These are phyloP conservation scores for Apiospora koreana DNA, from an alignment of 2,329 filamentous ascomycete genomes.

Conservation along the genomic window DNA sequence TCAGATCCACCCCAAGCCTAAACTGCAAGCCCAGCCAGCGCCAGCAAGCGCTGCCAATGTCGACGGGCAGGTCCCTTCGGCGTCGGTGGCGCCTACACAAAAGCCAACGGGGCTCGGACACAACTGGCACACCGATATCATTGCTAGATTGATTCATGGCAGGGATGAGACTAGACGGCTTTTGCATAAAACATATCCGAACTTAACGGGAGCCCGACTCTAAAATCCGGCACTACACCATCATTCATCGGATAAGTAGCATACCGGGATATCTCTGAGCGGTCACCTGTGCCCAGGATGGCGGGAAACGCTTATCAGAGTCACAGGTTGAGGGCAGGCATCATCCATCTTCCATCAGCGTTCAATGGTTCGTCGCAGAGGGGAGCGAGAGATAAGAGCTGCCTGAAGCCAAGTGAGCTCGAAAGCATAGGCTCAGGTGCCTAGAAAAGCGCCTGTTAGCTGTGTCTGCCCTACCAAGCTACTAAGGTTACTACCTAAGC, in stretches of 20 bases:
- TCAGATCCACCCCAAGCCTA: neutral
- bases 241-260: neutral
- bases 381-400: neutral
- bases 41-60: neutral
- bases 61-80: neutral
- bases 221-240: neutral
- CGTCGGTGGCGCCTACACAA: neutral
- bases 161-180: neutral
- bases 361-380: neutral
- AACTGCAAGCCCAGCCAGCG: neutral
- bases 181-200: constrained; percentile 8
- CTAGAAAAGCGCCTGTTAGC: no score
- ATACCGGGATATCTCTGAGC: neutral
- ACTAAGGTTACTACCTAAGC: neutral
- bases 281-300: neutral
- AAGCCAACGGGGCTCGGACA: neutral
- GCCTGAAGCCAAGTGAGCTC: neutral
- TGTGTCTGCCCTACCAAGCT: neutral
- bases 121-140: neutral
- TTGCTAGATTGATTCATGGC: no score
- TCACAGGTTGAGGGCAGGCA: neutral
- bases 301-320: neutral
- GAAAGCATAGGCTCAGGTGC: neutral
- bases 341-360: neutral
- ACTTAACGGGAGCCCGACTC: constrained; percentile 1